phyloP scores from a whole-genome alignment of 208 protist genomes.

The Trypanosoma platydactyli region DNA sequence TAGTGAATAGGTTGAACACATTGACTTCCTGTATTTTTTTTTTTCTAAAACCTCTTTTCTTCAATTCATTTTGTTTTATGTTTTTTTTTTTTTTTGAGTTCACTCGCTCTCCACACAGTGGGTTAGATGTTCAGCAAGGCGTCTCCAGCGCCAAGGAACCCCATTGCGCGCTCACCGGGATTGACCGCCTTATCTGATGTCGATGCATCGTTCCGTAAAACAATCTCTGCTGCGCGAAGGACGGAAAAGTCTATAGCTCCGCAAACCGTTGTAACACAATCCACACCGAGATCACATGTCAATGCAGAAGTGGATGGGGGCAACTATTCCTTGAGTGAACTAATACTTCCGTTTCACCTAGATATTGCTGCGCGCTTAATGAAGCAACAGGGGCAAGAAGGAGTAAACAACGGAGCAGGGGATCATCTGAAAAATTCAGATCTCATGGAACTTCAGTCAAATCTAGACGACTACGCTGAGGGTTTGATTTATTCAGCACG shows the following conservation, averaged over 20 bases:
- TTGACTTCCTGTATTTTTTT: neutral
- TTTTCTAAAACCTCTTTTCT: neutral
- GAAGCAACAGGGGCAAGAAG: neutral
- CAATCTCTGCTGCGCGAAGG: neutral
- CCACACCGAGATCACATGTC: neutral
- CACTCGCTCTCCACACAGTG: neutral
- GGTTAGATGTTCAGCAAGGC: slow-evolving; percentile 1
- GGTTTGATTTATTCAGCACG: slow-evolving; percentile 5
- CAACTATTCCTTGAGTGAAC: slow-evolving; percentile 7
- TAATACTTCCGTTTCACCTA: slow-evolving; percentile 22
- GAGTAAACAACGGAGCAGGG: neutral
- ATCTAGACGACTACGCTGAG: slow-evolving; percentile 13
- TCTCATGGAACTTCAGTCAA: slow-evolving; percentile 8
- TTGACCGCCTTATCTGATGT: neutral
- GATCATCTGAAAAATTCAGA: slow-evolving; percentile 6
- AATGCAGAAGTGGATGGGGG: neutral
- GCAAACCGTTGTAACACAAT: neutral
- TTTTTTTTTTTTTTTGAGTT: slow-evolving; percentile 5
- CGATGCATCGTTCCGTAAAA: neutral
- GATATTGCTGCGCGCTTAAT: slow-evolving; percentile 7
- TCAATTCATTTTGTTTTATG: neutral
- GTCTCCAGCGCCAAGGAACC: slow-evolving; percentile 3
- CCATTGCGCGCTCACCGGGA: neutral
- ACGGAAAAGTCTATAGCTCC: neutral
- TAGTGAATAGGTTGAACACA: too few relatives aligned